A percentile compares a stretch with the other conserved stretches of the same genome.
Conservation (phyloP, 768 basidiomycete genomes). For the Amanita brunnescens region DNA sequence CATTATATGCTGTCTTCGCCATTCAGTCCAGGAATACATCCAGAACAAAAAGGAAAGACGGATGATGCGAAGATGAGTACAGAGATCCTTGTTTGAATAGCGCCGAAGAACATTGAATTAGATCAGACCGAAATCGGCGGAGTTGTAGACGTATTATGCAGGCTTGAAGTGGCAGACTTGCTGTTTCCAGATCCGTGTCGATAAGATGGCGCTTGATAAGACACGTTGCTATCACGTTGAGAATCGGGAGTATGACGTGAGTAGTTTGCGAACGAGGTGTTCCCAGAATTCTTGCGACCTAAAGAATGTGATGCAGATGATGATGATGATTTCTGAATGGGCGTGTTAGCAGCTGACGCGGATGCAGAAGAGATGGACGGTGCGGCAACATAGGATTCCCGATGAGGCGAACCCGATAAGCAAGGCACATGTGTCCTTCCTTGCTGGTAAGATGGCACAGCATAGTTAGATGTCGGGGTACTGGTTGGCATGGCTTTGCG, state of each 20-base stretch:
- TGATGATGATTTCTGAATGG: background rate
- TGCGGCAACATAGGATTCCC: background rate
- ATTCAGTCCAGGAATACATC: conserved; percentile 6
- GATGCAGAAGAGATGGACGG: conserved; percentile 1
- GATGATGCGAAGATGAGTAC: background rate
- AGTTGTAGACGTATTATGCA: conserved; percentile 1
- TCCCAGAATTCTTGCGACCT: background rate
- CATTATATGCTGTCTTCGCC: conserved; percentile 6
- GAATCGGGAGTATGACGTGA: background rate
- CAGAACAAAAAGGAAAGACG: background rate
- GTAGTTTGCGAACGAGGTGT: background rate
- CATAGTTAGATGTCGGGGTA: background rate
- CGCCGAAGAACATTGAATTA: background rate
- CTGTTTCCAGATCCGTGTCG: conserved; percentile 5
- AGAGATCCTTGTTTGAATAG: background rate
- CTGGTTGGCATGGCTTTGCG: background rate
- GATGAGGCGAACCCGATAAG: background rate
- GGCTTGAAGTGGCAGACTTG: background rate
- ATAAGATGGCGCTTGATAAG: background rate
- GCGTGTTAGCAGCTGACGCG: background rate
- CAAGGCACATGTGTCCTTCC: background rate
- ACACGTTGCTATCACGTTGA: conserved; percentile 1
- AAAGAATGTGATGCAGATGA: background rate
- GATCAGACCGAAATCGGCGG: conserved; percentile 3
- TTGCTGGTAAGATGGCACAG: background rate